phyloP scores from a whole-genome alignment of 192 early-diverging fungal genomes.

The Oehlia diaphana region DNA sequence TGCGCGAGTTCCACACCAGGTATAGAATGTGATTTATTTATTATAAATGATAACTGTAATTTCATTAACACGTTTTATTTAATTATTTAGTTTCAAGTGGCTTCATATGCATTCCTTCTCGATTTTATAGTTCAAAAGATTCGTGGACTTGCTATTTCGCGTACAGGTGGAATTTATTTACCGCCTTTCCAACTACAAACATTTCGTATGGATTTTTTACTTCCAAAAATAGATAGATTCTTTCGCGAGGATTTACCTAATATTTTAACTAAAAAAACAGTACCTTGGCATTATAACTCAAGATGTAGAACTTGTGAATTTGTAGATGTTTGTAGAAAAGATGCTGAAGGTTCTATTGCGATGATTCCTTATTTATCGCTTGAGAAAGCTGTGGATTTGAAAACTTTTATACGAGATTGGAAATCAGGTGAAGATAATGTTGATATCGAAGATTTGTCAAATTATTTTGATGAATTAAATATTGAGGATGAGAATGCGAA shows the following conservation, averaged over 20 bases:
- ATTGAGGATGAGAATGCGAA: not conserved
- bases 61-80: not conserved
- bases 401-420: constrained; percentile 16
- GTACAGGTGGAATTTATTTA: constrained; percentile 30
- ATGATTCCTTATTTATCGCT: constrained; percentile 33
- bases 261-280: constrained; percentile 1
- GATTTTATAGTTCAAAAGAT: constrained; percentile 23
- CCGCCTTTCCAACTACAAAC: constrained; percentile 18
- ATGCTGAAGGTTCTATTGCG: constrained; percentile 25
- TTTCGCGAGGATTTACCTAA: constrained; percentile 24
- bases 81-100: constrained; percentile 33
- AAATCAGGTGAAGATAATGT: not conserved
- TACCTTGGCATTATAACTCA: constrained; percentile 31
- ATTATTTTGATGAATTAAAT: constrained; percentile 6
- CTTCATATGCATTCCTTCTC: constrained; percentile 31
- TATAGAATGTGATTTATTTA: not conserved
- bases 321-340: constrained; percentile 30
- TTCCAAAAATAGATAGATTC: constrained; percentile 33
- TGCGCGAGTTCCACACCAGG: constrained; percentile 35
- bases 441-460: constrained; percentile 18
- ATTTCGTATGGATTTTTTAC: constrained; percentile 37
- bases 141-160: constrained; percentile 19
- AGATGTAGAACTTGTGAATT: constrained; percentile 33
- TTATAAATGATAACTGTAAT: no score
- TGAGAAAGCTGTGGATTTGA: constrained; percentile 24